These are phyloP conservation scores for Blastobotrys serpentis DNA, from an alignment of 1,139 yeast species.

Conservation along the genomic window DNA sequence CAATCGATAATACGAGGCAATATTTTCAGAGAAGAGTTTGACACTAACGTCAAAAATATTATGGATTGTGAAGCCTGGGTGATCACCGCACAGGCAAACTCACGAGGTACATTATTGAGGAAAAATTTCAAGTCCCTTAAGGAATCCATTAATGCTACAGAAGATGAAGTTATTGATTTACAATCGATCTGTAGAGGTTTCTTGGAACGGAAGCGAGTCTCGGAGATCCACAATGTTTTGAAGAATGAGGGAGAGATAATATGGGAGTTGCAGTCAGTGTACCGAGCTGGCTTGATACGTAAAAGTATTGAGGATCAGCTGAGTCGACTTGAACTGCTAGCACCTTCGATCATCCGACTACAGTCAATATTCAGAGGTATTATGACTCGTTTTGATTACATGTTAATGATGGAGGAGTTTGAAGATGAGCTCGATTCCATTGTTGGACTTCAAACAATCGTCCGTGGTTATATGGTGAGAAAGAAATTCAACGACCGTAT, in stretches of 20 bases:
- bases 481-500: constrained; percentile 43
- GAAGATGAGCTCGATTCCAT: constrained; percentile 46
- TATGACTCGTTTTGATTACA: constrained; percentile 51
- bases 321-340: constrained; percentile 28
- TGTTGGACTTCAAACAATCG: constrained; percentile 49
- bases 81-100: constrained; percentile 45
- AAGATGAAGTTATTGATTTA: constrained; percentile 32
- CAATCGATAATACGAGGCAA: constrained; percentile 56
- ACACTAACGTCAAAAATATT: constrained; percentile 41
- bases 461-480: constrained; percentile 50
- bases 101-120: constrained; percentile 46
- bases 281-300: constrained; percentile 34
- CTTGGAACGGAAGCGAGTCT: constrained; percentile 28
- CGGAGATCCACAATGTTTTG: constrained; percentile 18
- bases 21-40: constrained; percentile 42
- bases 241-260: constrained; percentile 22
- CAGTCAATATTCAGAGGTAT: constrained; percentile 47
- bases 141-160: constrained; percentile 23
- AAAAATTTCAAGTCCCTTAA: constrained; percentile 24
- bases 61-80: constrained; percentile 44
- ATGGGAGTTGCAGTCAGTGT: constrained; percentile 31
- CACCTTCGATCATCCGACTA: constrained; percentile 44
- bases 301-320: constrained; percentile 21
- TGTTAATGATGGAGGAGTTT: constrained; percentile 52
- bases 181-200: constrained; percentile 38